Evolutionary conservation across 208 protist species (phyloP).

Genomic region (Porcisia deanei): DNA sequence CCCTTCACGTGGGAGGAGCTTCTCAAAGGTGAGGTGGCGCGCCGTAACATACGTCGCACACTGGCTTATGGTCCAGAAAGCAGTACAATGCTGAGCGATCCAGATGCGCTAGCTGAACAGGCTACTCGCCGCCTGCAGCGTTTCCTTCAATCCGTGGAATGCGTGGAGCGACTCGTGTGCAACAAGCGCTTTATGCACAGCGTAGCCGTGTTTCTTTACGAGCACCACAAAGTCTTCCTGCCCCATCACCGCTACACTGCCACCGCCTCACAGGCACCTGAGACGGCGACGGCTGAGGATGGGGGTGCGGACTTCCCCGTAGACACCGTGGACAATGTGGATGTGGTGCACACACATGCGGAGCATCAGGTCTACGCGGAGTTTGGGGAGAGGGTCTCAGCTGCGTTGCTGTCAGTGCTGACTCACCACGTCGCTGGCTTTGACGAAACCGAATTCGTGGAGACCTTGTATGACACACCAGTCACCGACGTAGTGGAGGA

Average conservation of each 20-base stretch:
- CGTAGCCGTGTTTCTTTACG: conserved; percentile 63
- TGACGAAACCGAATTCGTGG: conserved; percentile 78
- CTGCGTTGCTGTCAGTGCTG: conserved; percentile 55
- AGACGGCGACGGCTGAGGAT: not conserved
- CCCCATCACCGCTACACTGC: conserved; percentile 21
- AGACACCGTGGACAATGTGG: not conserved
- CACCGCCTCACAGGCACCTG: not conserved
- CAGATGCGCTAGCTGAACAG: conserved; percentile 36
- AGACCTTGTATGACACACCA: conserved; percentile 71
- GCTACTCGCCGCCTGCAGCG: conserved; percentile 56
- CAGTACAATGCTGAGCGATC: conserved; percentile 13
- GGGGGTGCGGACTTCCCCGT: not conserved
- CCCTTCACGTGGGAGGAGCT: conserved; percentile 76
- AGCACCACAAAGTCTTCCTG: conserved; percentile 75
- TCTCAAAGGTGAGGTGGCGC: conserved; percentile 22
- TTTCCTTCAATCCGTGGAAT: conserved; percentile 60
- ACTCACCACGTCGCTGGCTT: conserved; percentile 52
- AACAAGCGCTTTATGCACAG: conserved; percentile 54
- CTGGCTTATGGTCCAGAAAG: not conserved
- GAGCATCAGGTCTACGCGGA: conserved; percentile 70
- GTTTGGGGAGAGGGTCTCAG: conserved; percentile 54
- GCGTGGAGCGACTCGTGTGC: conserved; percentile 65
- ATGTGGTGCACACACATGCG: conserved; percentile 63
- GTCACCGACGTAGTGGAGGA: conserved; percentile 12
- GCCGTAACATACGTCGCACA: conserved; percentile 23